Base-by-base conservation (phyloP, 2,329 filamentous ascomycete species). In the Trichophyton benhamiae region DNA sequence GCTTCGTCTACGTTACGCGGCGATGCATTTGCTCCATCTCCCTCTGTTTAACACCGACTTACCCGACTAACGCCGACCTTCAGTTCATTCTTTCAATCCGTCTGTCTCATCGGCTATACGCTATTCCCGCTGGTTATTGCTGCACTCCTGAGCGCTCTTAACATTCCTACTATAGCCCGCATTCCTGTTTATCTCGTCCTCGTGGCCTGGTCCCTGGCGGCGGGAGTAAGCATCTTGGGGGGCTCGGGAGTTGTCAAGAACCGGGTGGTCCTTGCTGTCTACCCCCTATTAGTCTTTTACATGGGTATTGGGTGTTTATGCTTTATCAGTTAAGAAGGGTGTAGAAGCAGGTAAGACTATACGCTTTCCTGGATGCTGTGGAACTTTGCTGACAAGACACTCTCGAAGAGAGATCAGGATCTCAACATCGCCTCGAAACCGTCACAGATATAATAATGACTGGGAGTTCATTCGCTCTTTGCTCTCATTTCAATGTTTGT, bases 101-200 rank as follows among this genome's bases (percentile, higher is more conserved):
- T 99, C 67, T 97, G 91, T 75, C 95, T 99, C 69, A 99, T 99
- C 72, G 94, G 94, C 53, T 99, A 99, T 76, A 99, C 94, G 0
- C 83, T 99, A 61, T 99, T 99, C 77, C 94, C 94, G 1, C 83
- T 99, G 60, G 94, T 97, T 68, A 88, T 99, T 67, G 95, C 95
- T 6, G 86, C 92, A 1, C 78, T 96, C 59, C 83, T 99, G 65
- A 96, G 91, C 61, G 92, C 92, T 0, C 72, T 99, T 36, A 81
- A 84, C 58, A 81, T 97, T 6, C 87, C 86, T 48, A 87, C 84
- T 68, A 88, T 97, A 66, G 84, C 87, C 4, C 83, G 94, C 61
- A 89, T 97, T 71, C 94, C 94, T 0, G 84, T 99, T 60, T 97
- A 99, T 74, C 79, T 94, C 58, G 81, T 95, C 36, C 82, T 99